A percentile compares a stretch with the other conserved stretches of the same genome.
Evolutionary conservation across 179 eudicot species (phyloP).

Genomic region (Corrigiola litoralis): DNA sequence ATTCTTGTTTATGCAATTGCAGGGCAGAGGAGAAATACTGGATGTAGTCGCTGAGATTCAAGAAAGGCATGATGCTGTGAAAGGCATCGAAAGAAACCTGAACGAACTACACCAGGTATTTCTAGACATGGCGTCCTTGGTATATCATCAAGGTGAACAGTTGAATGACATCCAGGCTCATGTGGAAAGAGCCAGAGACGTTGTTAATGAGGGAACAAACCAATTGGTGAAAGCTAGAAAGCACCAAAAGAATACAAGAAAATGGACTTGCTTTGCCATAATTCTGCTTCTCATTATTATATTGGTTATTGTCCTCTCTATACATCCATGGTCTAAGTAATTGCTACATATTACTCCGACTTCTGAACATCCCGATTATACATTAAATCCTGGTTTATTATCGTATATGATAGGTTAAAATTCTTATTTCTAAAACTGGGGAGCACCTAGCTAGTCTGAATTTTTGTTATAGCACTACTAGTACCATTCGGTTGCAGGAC

Average conservation of each 20-base stretch:
- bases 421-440: no score
- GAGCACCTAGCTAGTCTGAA: no score
- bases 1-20: slow-evolving; percentile 15
- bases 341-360: no score
- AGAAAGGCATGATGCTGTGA: slow-evolving; percentile 89
- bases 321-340: slow-evolving; percentile 50
- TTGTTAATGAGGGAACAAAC: slow-evolving; percentile 45
- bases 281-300: slow-evolving; percentile 55
- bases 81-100: slow-evolving; percentile 70
- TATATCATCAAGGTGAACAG: slow-evolving; percentile 70
- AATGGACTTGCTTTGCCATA: slow-evolving; percentile 71
- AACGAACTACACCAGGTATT: slow-evolving; percentile 76
- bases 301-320: slow-evolving; percentile 45
- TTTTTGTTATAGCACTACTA: no score
- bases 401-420: no score
- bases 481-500: no score
- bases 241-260: slow-evolving; percentile 67
- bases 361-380: no score
- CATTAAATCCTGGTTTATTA: no score
- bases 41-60: slow-evolving; percentile 89
- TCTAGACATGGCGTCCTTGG: slow-evolving; percentile 78
- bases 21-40: slow-evolving; percentile 73
- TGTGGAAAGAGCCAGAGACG: slow-evolving; percentile 60
- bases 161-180: slow-evolving; percentile 69
- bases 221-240: slow-evolving; percentile 60